Evolutionary conservation across 2,329 filamentous ascomycete species (phyloP).

Genomic region (Fusarium tricinctum): DNA sequence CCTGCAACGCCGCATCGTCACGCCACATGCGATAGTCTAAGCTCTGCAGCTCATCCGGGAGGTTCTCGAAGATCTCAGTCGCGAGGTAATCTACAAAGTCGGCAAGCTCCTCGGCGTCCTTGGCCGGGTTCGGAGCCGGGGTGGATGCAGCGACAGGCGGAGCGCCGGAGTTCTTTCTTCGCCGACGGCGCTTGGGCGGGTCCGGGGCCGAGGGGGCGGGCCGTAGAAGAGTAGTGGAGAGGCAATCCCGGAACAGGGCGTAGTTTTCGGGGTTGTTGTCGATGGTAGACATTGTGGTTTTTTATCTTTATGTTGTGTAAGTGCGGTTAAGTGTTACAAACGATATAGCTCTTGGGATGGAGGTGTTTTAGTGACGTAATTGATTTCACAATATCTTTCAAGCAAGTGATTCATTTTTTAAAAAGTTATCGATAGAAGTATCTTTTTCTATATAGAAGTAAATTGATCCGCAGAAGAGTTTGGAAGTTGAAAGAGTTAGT

Average conservation of each 20-base stretch:
- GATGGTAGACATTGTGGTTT: slow-evolving; percentile 35
- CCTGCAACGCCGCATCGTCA: slow-evolving; percentile 60
- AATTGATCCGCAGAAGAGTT: slow-evolving; percentile 11
- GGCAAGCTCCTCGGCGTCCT: slow-evolving; percentile 75
- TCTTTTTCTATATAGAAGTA: background rate
- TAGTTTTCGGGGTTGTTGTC: slow-evolving; percentile 52
- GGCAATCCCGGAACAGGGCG: slow-evolving; percentile 79
- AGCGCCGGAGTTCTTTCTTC: slow-evolving; percentile 41
- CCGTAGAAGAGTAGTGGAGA: slow-evolving; percentile 77
- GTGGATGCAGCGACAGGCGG: slow-evolving; percentile 26
- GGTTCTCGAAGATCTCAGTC: slow-evolving; percentile 73
- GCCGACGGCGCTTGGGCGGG: slow-evolving; percentile 61
- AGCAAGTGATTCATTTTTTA: background rate
- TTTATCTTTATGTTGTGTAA: background rate
- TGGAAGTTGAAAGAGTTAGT: slow-evolving; percentile 32
- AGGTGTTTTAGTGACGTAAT: slow-evolving; percentile 39
- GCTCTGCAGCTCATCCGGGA: slow-evolving; percentile 72
- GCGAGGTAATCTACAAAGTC: slow-evolving; percentile 89
- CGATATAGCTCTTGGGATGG: background rate
- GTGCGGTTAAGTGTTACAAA: slow-evolving; percentile 10
- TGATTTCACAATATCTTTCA: slow-evolving; percentile 13
- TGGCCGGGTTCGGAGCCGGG: slow-evolving; percentile 32
- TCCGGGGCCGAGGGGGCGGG: slow-evolving; percentile 64
- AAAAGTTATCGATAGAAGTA: background rate
- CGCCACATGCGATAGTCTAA: slow-evolving; percentile 71